Base-by-base conservation (phyloP, 768 basidiomycete species). In the Tulasnella sp. region DNA sequence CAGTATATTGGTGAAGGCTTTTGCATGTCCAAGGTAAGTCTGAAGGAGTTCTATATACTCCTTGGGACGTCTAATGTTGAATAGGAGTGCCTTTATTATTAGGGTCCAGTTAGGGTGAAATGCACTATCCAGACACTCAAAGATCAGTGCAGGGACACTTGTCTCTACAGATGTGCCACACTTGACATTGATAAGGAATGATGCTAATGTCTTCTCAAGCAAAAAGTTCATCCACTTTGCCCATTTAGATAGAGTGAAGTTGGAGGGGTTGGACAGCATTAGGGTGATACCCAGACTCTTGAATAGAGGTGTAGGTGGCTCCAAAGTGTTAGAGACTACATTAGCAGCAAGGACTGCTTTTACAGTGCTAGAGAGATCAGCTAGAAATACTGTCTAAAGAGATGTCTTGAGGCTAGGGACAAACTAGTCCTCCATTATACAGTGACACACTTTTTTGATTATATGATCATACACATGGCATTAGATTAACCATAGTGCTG, bases 401-500 rank as follows among this genome's bases (percentile, higher is more conserved):
- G 51, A 53, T 35, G 27, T 19, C 3, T 53, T 29, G 4, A 19
- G 17, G 34, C 51, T 53, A n/a, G 73, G 71, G 6, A 67, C 69
- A 64, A 74, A 67, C 67, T 68, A 67, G 21, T 64, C 61, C 5
- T 48, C 40, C 4, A 69, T 65, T 14, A 77, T 63, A n/a, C n/a
- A n/a, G n/a, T n/a, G n/a, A n/a, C n/a, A n/a, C n/a, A n/a, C n/a
- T n/a, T n/a, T n/a, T n/a, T n/a, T n/a, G n/a, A n/a, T n/a, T n/a
- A n/a, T n/a, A n/a, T n/a, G n/a, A n/a, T n/a, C n/a, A n/a, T n/a
- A n/a, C n/a, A n/a, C n/a, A n/a, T n/a, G n/a, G n/a, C n/a, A n/a
- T n/a, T n/a, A n/a, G n/a, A n/a, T n/a, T n/a, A n/a, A n/a, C n/a
- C n/a, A n/a, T n/a, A n/a, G n/a, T n/a, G n/a, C n/a, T n/a, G n/a